Evolutionary conservation across 345 rosid species (phyloP), one percentile per base, ranked within the genome.

Genomic region (Conringia planisiliqua): DNA sequence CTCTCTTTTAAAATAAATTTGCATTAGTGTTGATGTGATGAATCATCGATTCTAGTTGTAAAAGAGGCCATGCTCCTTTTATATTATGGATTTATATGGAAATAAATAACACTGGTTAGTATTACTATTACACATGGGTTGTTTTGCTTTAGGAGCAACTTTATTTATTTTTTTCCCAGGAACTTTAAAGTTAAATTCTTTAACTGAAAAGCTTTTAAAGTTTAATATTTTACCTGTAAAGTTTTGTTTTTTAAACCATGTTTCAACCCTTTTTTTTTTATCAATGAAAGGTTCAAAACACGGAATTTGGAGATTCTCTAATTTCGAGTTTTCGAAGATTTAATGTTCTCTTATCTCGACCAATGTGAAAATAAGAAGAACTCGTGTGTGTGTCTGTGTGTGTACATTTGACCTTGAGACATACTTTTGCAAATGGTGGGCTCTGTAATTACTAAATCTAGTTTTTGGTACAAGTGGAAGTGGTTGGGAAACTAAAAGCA

Each of bases 361-460:
- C 58, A 68, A 70, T 70, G 80, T 76, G 75, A 70, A 76, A 76
- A 70, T 58, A 70, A 76, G 70, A 70, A 76, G 70, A 70, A 76
- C 58, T 70, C 35, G 36, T 70, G 70, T 69, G 33, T 62, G 63
- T 59, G n/a, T n/a, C 29, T 70, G 70, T 69, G 33, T 62, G 69
- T 75, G 65, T 54, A 54, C 58, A 62, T 46, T 76, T 76, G 80
- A 63, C 80, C 64, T 62, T 75, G 64, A 68, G 68, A 30, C 38
- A 67, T 40, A 40, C 70, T 75, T 62, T 33, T 33, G 64, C 29
- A 33, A 33, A 54, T 54, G 66, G 79, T 68, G 79, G 75, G 75
- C 66, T 76, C 61, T 76, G 60, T 63, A 10, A 52, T 70, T 62
- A 76, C 79, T 76, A 24, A 22, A 69, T 50, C 39, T 29, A 67